phyloP scores from a whole-genome alignment of 441 rosid species.

The Metrosideros polymorpha region DNA sequence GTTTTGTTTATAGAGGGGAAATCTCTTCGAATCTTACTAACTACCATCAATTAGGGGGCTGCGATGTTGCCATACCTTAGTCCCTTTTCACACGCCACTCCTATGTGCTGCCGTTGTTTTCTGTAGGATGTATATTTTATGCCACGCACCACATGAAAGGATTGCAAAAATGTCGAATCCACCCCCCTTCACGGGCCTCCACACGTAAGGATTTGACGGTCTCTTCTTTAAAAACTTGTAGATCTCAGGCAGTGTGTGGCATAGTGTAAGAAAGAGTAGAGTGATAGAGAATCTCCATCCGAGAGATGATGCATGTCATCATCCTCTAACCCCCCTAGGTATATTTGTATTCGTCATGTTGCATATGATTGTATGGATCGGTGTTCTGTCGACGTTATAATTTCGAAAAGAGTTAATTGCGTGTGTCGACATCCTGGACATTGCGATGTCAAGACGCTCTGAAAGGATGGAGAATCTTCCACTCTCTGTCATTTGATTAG shows the following conservation, averaged over 20 bases:
- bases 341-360: background rate
- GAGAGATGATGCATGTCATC: background rate
- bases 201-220: background rate
- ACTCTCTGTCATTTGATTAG: background rate
- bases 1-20: background rate
- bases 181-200: background rate
- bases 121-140: background rate
- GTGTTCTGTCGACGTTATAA: background rate
- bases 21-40: constrained; percentile 5
- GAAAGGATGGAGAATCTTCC: background rate
- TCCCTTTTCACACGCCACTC: background rate
- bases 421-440: background rate
- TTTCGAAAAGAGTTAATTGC: background rate
- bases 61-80: background rate
- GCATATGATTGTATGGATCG: background rate
- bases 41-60: background rate
- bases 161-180: background rate
- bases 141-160: background rate
- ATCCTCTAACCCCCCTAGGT: background rate
- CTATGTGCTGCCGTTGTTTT: background rate
- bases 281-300: background rate
- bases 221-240: background rate
- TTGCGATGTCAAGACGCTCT: background rate
- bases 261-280: background rate
- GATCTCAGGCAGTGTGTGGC: background rate